A percentile compares a stretch with the other conserved stretches of the same genome.
phyloP scores from a whole-genome alignment of 2,329 filamentous ascomycete species.

The Metarhizium guizhouense region DNA sequence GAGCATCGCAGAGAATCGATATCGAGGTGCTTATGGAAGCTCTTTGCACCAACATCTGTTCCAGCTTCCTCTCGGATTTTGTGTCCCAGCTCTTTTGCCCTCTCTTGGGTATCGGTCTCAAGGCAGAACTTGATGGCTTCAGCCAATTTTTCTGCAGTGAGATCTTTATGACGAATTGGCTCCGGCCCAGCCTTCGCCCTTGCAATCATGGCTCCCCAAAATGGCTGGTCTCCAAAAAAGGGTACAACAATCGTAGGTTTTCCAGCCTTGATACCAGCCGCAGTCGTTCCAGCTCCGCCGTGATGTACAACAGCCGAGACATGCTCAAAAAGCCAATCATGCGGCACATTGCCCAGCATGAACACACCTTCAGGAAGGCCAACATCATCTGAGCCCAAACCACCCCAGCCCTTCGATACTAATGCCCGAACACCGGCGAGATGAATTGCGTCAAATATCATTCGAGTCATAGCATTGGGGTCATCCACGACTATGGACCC shows the following conservation, averaged over 20 bases:
- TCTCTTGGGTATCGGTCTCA: conserved; percentile 47
- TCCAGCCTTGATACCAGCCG: conserved; percentile 73
- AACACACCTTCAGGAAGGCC: conserved; percentile 67
- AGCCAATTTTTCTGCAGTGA: conserved; percentile 58
- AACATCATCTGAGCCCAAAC: conserved; percentile 63
- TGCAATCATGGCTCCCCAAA: conserved; percentile 72
- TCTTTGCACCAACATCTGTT: conserved; percentile 52
- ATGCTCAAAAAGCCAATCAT: conserved; percentile 80
- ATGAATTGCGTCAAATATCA: conserved; percentile 63
- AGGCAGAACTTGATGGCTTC: conserved; percentile 54
- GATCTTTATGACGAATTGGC: conserved; percentile 58
- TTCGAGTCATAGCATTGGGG: conserved; percentile 58
- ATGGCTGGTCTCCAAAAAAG: conserved; percentile 80
- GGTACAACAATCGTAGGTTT: conserved; percentile 76
- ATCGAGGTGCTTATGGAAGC: conserved; percentile 63
- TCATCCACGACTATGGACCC: conserved; percentile 77
- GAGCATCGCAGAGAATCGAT: conserved; percentile 60
- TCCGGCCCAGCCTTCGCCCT: conserved; percentile 62
- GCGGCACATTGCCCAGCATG: conserved; percentile 77
- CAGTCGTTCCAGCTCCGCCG: conserved; percentile 80
- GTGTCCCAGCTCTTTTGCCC: conserved; percentile 48
- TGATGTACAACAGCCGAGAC: conserved; percentile 82
- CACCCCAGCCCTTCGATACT: conserved; percentile 84
- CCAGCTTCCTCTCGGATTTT: conserved; percentile 61
- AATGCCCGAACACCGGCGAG: conserved; percentile 64